Evolutionary conservation across 805 yeast species (phyloP), one percentile per base, ranked within the genome.

Genomic region (Candida maltosa): DNA sequence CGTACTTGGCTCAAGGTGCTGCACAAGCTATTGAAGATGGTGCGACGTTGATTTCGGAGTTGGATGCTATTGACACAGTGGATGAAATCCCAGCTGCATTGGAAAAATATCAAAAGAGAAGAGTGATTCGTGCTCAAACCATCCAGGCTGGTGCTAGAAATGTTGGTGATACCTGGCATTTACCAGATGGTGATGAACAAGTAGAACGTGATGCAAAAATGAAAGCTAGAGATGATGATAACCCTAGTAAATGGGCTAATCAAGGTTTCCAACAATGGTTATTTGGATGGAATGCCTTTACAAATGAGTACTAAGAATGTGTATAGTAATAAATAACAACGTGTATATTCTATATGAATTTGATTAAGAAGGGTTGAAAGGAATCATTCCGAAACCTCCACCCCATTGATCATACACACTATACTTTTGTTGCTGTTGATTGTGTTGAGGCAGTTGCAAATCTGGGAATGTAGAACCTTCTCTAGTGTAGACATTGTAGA

Each of bases 361-460:
- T 12, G 12, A 4, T 11, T 42, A 62, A 9, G 66, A 60, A 16
- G 72, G 73, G 38, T 67, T 67, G 52, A 67, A 67, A 1, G 73
- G 73, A 37, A 67, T 56, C 33, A 60, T 56, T 1, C 68, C 70
- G 40, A 60, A 61, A 3, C 59, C 54, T 7, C 60, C 58, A 6
- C 58, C 53, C 45, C 62, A 46, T 24, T 49, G 56, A 37, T 62
- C 69, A 37, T 59, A 59, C 4, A 48, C 49, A 40, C 23, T 31
- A 32, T 34, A 29, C 12, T 34, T 34, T 11, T 20, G 38, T 21
- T 26, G 31, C 11, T 26, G 29, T 8, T 26, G 29, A 14, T 27
- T 10, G 6, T 28, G 26, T 32, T 40, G 40, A 28, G 42, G 28
- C 33, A 41, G 34, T 35, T 37, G 36, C 4, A 29, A 25, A 10